Base-by-base conservation (phyloP, 345 rosid species). In the Rhodamnia rubescens region DNA sequence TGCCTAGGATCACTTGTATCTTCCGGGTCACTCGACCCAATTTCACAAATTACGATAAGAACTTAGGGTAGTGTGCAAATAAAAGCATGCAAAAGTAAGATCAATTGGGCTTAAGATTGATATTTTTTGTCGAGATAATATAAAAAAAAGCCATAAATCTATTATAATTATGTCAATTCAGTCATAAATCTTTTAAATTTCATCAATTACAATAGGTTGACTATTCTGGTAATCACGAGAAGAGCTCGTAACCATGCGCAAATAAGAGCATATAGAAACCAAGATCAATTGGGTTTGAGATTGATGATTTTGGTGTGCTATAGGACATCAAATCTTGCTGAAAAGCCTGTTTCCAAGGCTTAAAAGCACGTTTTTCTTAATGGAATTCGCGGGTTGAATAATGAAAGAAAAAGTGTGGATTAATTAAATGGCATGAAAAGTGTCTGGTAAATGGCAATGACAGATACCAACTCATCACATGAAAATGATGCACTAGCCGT, bases 361-460 rank as follows among this genome's bases (percentile, higher is more conserved):
- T 61, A 0, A 9, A 29, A 15, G 11, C 42, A 61, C 74, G 74
- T 29, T 18, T 27, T 61, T 8, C 21, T 61, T 29, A 15, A 15
- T 61, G 15, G 29, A 61, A 15, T 0, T 14, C n/a, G 74, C 11
- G 36, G 42, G 74, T 16, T 18, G 74, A 15, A 14, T 29, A 61
- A 15, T 3, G 74, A 58, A 58, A 61, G 74, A 61, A 15, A 61
- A 6, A 29, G 11, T 61, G 42, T 1, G 78, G 44, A 69, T 32
- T 69, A 36, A 69, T 69, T 69, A 69, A 69, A 40, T 8, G 44
- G 75, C 8, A 2, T 15, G 44, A 59, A 84, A 88, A 81, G 84
- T 80, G 85, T 90, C 90, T 85, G 95, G 91, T 90, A 90, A 86
- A 74, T 87, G 92, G 85, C 74, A 89, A 90, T 81, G 94, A 91